A percentile compares a stretch with the other conserved stretches of the same genome.
These are phyloP conservation scores for Torrubiellomyces zombiae DNA, from an alignment of 2,329 filamentous ascomycete genomes.

Conservation along the genomic window DNA sequence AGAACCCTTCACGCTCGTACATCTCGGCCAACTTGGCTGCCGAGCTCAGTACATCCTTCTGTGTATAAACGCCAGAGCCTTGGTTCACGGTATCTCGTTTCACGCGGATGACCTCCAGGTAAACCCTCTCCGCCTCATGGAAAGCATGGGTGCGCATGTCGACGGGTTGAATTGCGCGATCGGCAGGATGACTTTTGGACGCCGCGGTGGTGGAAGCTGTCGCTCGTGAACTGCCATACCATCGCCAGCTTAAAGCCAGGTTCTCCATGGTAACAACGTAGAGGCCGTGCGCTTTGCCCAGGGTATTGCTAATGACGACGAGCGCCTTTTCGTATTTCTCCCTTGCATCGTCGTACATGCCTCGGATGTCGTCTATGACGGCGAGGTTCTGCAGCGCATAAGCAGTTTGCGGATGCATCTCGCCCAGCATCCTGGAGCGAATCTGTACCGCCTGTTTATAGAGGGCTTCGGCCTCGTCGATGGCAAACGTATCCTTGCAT, in stretches of 20 bases:
- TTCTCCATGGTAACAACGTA: slow-evolving; percentile 10
- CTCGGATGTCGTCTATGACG: slow-evolving; percentile 10
- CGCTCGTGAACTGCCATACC: slow-evolving; percentile 5
- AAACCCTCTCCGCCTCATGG: slow-evolving; percentile 10
- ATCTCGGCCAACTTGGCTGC: slow-evolving; percentile 11
- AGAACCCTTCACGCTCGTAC: slow-evolving; percentile 13
- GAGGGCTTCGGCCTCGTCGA: slow-evolving; percentile 12
- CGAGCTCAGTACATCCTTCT: slow-evolving; percentile 9
- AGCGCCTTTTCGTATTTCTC: slow-evolving; percentile 9
- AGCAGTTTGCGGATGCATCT: slow-evolving; percentile 9
- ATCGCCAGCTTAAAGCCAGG: slow-evolving; percentile 8
- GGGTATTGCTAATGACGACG: slow-evolving; percentile 7
- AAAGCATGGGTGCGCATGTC: slow-evolving; percentile 5
- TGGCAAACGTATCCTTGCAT: slow-evolving; percentile 9
- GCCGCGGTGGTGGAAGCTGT: slow-evolving; percentile 2
- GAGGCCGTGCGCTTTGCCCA: slow-evolving; percentile 9
- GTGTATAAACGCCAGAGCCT: slow-evolving; percentile 10
- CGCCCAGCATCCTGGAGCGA: slow-evolving; percentile 8
- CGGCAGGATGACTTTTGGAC: slow-evolving; percentile 1
- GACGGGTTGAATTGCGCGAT: slow-evolving; percentile 1
- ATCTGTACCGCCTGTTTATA: slow-evolving; percentile 12
- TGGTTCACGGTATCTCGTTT: slow-evolving; percentile 8
- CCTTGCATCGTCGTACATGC: slow-evolving; percentile 8
- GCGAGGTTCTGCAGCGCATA: slow-evolving; percentile 11
- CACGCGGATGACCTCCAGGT: slow-evolving; percentile 9